These are phyloP conservation scores for Saturnispora besseyi DNA, from an alignment of 805 yeast species.

Conservation along the genomic window DNA sequence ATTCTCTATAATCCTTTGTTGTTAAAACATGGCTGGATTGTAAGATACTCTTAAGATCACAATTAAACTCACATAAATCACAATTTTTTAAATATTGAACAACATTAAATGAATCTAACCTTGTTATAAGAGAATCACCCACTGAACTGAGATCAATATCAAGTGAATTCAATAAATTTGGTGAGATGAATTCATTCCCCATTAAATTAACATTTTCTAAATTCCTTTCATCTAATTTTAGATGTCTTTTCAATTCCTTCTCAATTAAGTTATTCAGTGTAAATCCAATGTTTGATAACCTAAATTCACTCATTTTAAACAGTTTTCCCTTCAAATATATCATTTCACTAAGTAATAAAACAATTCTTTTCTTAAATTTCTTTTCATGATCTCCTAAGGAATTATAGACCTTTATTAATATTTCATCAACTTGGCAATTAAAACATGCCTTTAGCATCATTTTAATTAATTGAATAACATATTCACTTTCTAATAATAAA, in stretches of 20 bases:
- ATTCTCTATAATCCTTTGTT: constrained; percentile 68
- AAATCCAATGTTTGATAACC: constrained; percentile 19
- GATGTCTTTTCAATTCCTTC: constrained; percentile 22
- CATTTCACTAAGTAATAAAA: constrained; percentile 56
- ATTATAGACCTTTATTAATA: constrained; percentile 33
- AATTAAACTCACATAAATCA: constrained; percentile 38
- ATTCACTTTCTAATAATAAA: constrained; percentile 34
- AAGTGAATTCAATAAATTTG: background rate
- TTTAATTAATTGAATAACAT: constrained; percentile 59
- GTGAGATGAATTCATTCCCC: background rate
- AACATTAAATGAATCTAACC: background rate
- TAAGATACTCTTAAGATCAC: constrained; percentile 56
- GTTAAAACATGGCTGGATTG: constrained; percentile 61
- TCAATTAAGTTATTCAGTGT: constrained; percentile 23
- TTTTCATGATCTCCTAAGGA: constrained; percentile 30
- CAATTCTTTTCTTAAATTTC: constrained; percentile 47
- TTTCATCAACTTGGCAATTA: constrained; percentile 43
- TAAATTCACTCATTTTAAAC: constrained; percentile 40
- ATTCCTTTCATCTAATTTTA: constrained; percentile 6
- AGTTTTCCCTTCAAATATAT: constrained; percentile 43
- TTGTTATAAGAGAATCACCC: background rate
- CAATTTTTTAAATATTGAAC: background rate
- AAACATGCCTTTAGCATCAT: constrained; percentile 48
- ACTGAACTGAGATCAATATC: background rate
- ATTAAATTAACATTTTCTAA: background rate